Percentiles rank a stretch among this genome's conserved stretches.
phyloP scores from a whole-genome alignment of 768 basidiomycete species.

The Lactarius psammicola region DNA sequence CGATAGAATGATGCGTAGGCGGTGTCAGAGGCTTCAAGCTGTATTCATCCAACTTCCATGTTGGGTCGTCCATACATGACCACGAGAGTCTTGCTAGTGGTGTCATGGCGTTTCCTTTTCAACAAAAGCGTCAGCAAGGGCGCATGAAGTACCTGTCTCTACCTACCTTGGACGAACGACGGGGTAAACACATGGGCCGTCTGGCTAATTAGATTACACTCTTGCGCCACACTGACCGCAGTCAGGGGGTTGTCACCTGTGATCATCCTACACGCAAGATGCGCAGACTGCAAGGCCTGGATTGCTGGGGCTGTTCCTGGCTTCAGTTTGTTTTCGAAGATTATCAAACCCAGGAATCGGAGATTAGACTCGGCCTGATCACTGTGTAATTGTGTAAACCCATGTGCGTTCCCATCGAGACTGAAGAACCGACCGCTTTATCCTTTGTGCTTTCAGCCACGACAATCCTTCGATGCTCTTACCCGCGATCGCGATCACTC shows the following conservation, averaged over 20 bases:
- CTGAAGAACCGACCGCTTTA: slow-evolving; percentile 67
- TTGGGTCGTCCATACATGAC: slow-evolving; percentile 86
- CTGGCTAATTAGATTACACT: slow-evolving; percentile 86
- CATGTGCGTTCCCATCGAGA: slow-evolving; percentile 3
- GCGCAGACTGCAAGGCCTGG: slow-evolving; percentile 81
- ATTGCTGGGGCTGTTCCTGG: slow-evolving; percentile 89
- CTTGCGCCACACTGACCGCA: slow-evolving; percentile 93
- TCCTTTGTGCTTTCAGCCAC: slow-evolving; percentile 95
- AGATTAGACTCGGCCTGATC: slow-evolving; percentile 93
- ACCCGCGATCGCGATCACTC: slow-evolving; percentile 97
- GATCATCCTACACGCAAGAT: slow-evolving; percentile 95
- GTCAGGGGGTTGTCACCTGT: slow-evolving; percentile 97
- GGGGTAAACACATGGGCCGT: slow-evolving; percentile 89
- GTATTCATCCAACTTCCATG: slow-evolving; percentile 84
- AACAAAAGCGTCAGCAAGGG: neutral
- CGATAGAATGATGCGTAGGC: slow-evolving; percentile 66
- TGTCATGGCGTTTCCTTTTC: slow-evolving; percentile 51
- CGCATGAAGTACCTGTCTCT: slow-evolving; percentile 11
- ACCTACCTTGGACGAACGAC: slow-evolving; percentile 65
- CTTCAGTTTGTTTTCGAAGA: slow-evolving; percentile 98
- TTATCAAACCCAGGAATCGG: slow-evolving; percentile 90
- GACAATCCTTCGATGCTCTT: slow-evolving; percentile 92
- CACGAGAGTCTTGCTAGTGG: slow-evolving; percentile 73
- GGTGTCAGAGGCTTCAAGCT: slow-evolving; percentile 78
- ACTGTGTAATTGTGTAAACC: slow-evolving; percentile 42